Conservation (phyloP, 108 stramenopile species). For the Thalassiosira profunda region DNA sequence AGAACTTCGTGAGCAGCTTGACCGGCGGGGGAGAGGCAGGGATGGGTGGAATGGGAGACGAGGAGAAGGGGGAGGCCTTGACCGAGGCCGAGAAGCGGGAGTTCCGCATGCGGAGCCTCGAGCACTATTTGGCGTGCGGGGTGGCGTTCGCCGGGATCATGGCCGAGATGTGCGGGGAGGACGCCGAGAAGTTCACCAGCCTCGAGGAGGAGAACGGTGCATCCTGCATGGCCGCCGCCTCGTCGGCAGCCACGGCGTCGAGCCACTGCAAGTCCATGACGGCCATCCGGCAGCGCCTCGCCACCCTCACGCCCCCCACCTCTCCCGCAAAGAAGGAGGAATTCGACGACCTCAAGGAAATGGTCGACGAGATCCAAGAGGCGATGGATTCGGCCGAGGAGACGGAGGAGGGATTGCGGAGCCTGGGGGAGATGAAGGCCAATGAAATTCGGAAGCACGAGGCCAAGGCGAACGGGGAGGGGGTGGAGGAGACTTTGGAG, state of each 20-base stretch:
- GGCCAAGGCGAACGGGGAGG: background rate
- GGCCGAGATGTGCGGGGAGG: constrained; percentile 62
- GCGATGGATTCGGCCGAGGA: constrained; percentile 74
- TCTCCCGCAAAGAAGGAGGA: constrained; percentile 13
- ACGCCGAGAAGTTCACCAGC: constrained; percentile 48
- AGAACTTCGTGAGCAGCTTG: constrained; percentile 19
- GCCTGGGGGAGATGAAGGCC: constrained; percentile 64
- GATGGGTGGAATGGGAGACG: background rate
- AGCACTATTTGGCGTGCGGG: constrained; percentile 68
- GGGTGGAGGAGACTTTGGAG: constrained; percentile 18
- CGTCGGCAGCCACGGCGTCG: constrained; percentile 8
- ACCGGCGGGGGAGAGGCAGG: background rate
- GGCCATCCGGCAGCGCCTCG: constrained; percentile 24
- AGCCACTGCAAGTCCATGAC: constrained; percentile 21
- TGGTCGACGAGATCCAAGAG: constrained; percentile 90
- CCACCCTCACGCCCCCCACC: constrained; percentile 10
- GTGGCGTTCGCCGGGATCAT: constrained; percentile 62
- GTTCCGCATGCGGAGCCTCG: constrained; percentile 49
- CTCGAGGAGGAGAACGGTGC: background rate
- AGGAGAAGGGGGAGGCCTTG: background rate
- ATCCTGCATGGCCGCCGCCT: constrained; percentile 2
- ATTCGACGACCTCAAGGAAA: constrained; percentile 38
- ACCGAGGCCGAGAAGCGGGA: constrained; percentile 37
- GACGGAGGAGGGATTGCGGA: constrained; percentile 58
- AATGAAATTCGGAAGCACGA: constrained; percentile 50